Evolutionary conservation across 2,329 filamentous ascomycete species (phyloP).

Genomic region (Drechslerella coelobrocha): DNA sequence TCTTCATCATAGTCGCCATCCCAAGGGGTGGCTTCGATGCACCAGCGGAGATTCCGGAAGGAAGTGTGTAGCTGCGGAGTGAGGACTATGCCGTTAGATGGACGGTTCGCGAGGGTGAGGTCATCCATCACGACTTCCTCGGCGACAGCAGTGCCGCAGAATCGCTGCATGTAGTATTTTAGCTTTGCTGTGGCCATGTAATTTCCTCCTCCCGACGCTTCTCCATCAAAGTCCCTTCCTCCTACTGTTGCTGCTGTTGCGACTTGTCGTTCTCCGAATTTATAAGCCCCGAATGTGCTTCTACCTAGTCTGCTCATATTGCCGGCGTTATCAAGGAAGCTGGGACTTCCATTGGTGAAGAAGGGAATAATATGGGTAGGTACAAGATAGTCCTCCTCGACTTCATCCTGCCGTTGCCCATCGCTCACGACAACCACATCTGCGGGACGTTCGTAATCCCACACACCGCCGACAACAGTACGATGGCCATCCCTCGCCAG

Average conservation of each 20-base stretch:
- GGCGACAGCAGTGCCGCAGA: constrained; percentile 19
- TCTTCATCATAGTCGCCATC: no score
- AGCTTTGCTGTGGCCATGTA: constrained; percentile 24
- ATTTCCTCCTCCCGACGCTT: no score
- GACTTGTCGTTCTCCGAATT: neutral
- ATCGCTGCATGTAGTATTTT: constrained; percentile 43
- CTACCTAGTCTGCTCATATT: no score
- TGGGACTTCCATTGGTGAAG: constrained; percentile 18
- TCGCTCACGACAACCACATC: constrained; percentile 13
- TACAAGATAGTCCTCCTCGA: constrained; percentile 36
- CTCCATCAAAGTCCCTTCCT: constrained; percentile 14
- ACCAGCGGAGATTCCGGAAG: constrained; percentile 33
- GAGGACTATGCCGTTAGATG: constrained; percentile 23
- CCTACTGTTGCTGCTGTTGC: constrained; percentile 1
- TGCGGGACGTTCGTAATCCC: constrained; percentile 34
- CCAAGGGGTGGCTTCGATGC: constrained; percentile 45
- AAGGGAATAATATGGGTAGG: constrained; percentile 31
- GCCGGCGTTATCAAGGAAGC: no score
- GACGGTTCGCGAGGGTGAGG: constrained; percentile 20
- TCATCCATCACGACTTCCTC: constrained; percentile 32
- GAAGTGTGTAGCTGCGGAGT: constrained; percentile 21
- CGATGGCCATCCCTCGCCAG: constrained; percentile 29
- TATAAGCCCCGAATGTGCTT: no score
- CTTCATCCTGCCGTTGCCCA: constrained; percentile 31
- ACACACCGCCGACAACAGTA: constrained; percentile 35